A percentile compares a stretch with the other conserved stretches of the same genome.
Conservation (phyloP, 305 asterid genomes). For the Fraxinus ornus region DNA sequence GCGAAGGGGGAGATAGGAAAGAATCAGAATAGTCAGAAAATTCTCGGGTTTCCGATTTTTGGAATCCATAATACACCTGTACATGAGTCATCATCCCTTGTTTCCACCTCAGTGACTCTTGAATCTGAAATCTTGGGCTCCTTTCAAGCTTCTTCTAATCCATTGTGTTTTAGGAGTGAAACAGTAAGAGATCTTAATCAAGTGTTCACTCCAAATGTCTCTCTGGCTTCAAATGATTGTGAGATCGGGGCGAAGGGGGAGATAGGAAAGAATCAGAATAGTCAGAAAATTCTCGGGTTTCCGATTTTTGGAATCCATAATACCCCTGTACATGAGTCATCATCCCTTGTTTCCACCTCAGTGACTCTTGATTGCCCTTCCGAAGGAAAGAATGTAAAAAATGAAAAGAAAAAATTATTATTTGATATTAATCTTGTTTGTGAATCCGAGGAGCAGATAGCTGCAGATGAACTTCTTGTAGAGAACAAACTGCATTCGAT, state of each 20-base stretch:
- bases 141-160: slow-evolving; percentile 30
- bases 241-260: slow-evolving; percentile 29
- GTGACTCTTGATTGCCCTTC: slow-evolving; percentile 27
- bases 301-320: slow-evolving; percentile 51
- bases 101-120: slow-evolving; percentile 34
- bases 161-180: slow-evolving; percentile 27
- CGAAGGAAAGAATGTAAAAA: slow-evolving; percentile 27
- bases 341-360: slow-evolving; percentile 34
- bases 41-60: slow-evolving; percentile 74
- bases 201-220: slow-evolving; percentile 25
- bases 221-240: slow-evolving; percentile 30
- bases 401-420: slow-evolving; percentile 39
- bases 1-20: slow-evolving; percentile 29
- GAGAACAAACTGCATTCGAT: slow-evolving; percentile 33
- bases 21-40: slow-evolving; percentile 45
- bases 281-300: slow-evolving; percentile 65
- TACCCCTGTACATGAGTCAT: slow-evolving; percentile 33
- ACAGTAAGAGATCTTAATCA: slow-evolving; percentile 49
- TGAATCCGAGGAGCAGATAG: slow-evolving; percentile 52
- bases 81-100: slow-evolving; percentile 32
- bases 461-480: slow-evolving; percentile 30
- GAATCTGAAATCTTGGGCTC: slow-evolving; percentile 24
- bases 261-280: slow-evolving; percentile 32
- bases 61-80: slow-evolving; percentile 29
- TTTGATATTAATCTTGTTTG: slow-evolving; percentile 78